These are phyloP conservation scores for Phytophthora pistaciae DNA, from an alignment of 352 stramenopile species.

Conservation along the genomic window DNA sequence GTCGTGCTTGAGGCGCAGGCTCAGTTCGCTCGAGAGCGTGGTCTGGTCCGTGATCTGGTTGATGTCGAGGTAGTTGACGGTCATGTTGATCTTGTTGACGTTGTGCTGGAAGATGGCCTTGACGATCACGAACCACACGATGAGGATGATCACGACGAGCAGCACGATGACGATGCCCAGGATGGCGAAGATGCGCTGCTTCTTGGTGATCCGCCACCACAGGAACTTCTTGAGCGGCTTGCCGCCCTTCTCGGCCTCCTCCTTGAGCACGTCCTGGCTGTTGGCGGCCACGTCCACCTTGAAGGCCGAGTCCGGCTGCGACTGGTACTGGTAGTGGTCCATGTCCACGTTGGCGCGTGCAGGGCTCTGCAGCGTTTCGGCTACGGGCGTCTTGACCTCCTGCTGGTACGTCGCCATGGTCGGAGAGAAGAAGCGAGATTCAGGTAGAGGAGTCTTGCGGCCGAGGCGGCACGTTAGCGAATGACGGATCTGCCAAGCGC, in stretches of 20 bases:
- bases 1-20: constrained; percentile 59
- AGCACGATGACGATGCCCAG: constrained; percentile 47
- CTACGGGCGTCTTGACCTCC: constrained; percentile 38
- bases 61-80: constrained; percentile 79
- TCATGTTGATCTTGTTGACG: constrained; percentile 65
- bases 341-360: constrained; percentile 28
- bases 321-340: constrained; percentile 43
- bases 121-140: constrained; percentile 64
- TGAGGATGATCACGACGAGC: constrained; percentile 59
- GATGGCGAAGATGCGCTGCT: constrained; percentile 58
- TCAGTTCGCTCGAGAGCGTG: constrained; percentile 57
- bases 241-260: constrained; percentile 32
- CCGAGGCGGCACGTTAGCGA: constrained; percentile 35
- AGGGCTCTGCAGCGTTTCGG: constrained; percentile 36
- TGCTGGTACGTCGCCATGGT: constrained; percentile 31
- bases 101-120: constrained; percentile 70
- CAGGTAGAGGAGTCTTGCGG: constrained; percentile 2
- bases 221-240: constrained; percentile 57
- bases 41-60: constrained; percentile 50
- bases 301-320: constrained; percentile 39
- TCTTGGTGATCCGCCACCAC: constrained; percentile 64
- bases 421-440: not conserved
- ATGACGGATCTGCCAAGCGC: constrained; percentile 16
- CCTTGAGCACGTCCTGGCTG: constrained; percentile 31
- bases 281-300: constrained; percentile 33